phyloP scores from a whole-genome alignment of 306 rosid species.

The Cucurbita maxima region DNA sequence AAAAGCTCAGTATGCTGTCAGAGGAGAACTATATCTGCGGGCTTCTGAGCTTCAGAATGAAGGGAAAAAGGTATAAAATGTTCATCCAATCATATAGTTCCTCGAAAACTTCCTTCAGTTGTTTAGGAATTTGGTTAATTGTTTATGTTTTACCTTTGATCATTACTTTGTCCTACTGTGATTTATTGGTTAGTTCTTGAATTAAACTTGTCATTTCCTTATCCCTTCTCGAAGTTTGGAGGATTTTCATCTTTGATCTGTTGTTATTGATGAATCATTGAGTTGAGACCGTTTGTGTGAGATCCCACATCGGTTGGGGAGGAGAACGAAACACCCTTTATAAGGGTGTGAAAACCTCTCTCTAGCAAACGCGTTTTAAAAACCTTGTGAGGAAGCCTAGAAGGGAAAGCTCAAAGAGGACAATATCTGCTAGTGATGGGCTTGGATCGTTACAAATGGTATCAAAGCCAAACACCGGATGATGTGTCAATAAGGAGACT shows the following conservation, averaged over 20 bases:
- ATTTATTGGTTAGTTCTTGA: background rate
- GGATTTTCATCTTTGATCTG: background rate
- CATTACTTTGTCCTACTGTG: background rate
- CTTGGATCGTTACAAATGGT: too few relatives aligned
- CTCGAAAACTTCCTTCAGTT: background rate
- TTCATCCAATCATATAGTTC: background rate
- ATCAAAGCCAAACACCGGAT: too few relatives aligned
- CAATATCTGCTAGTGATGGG: too few relatives aligned
- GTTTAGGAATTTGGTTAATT: background rate
- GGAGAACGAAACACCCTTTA: too few relatives aligned
- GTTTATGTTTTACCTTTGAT: background rate
- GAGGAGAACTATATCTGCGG: constrained; percentile 91
- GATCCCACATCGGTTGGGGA: too few relatives aligned
- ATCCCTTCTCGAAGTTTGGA: background rate
- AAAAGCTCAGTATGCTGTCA: constrained; percentile 84
- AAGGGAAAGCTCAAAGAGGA: too few relatives aligned
- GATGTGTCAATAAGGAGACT: too few relatives aligned
- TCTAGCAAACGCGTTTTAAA: too few relatives aligned
- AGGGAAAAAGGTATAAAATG: constrained; percentile 63
- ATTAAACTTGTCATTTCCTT: background rate
- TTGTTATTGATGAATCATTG: background rate
- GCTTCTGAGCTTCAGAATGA: constrained; percentile 97
- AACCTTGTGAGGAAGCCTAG: too few relatives aligned
- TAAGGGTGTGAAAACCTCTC: too few relatives aligned
- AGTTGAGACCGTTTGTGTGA: background rate